Evolutionary conservation across 2,329 filamentous ascomycete genomes (phyloP).

Genomic region (Apiospora phragmitis): DNA sequence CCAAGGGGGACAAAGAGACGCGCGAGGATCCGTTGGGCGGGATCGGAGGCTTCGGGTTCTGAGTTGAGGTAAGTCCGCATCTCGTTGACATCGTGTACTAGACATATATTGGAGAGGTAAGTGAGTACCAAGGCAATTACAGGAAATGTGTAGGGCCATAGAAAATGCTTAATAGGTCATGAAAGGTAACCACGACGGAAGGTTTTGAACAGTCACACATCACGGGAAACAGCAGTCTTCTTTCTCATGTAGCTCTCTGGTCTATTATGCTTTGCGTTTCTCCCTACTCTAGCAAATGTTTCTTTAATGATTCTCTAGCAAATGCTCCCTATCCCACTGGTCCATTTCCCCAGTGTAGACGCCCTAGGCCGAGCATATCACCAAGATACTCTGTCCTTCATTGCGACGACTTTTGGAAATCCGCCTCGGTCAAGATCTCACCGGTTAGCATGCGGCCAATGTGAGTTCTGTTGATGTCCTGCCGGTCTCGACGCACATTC

Average conservation of each 20-base stretch:
- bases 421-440: conserved; percentile 11
- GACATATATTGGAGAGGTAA: neutral
- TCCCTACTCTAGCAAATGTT: neutral
- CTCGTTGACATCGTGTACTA: neutral
- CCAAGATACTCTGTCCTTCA: neutral
- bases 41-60: neutral
- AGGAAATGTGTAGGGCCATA: neutral
- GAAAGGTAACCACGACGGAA: neutral
- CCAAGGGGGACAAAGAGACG: neutral
- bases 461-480: conserved; percentile 16
- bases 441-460: conserved; percentile 14
- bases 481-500: conserved; percentile 13
- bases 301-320: neutral
- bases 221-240: neutral
- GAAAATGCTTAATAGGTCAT: neutral
- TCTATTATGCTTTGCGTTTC: neutral
- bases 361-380: neutral
- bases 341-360: neutral
- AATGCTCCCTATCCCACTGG: neutral
- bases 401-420: conserved; percentile 7
- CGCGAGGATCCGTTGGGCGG: neutral
- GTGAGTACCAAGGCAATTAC: neutral
- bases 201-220: neutral
- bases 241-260: neutral
- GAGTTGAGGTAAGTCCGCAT: neutral